Evolutionary conservation across 192 early-diverging fungal species (phyloP), one percentile per base, ranked within the genome.

Genomic region (Linderina pennispora): DNA sequence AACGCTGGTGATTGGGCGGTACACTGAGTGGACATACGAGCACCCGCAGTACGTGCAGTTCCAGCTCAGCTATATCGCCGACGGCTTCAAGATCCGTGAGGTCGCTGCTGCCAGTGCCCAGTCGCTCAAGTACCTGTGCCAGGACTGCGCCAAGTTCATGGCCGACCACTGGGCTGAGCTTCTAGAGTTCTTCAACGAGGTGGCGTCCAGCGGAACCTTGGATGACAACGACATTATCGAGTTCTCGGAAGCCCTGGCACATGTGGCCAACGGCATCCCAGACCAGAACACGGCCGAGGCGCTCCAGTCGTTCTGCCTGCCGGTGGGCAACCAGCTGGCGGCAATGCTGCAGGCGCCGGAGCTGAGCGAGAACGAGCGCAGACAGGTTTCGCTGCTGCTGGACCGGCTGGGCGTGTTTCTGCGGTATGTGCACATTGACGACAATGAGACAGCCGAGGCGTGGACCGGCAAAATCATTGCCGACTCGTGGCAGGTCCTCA

Each of bases 1-100:
- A 2, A 94, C 94, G 16, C 71, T 98, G 16, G 92, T 99, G 7
- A 94, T 99, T 58, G 91, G 90, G 2, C 78, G 94, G 40, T 99
- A 99, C 57, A 86, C 95, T 17, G 77, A 78, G 44, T 99, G 97
- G 97, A 96, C 94, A 2, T 57, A 64, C 19, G 63, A 75, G 34
- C 93, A 98, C 56, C 91, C 93, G 8, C 77, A 90, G 62, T 91
- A 85, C 45, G 80, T 99, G n/a, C 60, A 80, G 23, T 94, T 91
- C 62, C 95, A 98, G 75, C 80, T 99, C 28, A 80, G 74, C 24
- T 98, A 85, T 63, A 89, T 99, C 38, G 84, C 85, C 11, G 75
- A 86, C 28, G 95, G 95, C 16, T 97, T 99, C 49, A 82, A 87
- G 40, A 83, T 92, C 46, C 64, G 75, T 19, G 94, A 97, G 23